Base-by-base conservation (phyloP, 768 basidiomycete species). In the Auriscalpium microsporum region DNA sequence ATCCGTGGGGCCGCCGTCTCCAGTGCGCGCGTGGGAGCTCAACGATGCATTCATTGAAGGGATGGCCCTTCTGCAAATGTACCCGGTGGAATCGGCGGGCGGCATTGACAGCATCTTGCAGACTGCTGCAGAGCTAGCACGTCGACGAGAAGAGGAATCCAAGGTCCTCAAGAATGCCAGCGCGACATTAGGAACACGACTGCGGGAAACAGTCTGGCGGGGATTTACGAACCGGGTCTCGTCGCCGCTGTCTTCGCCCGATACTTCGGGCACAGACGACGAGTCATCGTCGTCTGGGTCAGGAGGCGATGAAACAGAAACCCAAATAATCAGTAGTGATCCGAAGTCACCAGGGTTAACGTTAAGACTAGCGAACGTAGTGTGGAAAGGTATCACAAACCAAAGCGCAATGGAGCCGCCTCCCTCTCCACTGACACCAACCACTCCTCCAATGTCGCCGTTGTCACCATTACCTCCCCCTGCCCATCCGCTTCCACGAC, bases 331-430 rank as follows among this genome's bases (percentile, higher is more conserved):
- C 17, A 37, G 17, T 13, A 40, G 38, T 40, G 28, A 42, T 21
- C 36, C 54, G 4, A 48, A 50, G 37, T 33, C 62, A 6, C 58
- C 72, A 19, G 73, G 76, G 11, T 57, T 83, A 51, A 77, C 78
- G 7, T 74, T 80, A 44, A 74, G 79, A 36, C 64, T 87, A 13
- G 80, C 84, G 9, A 79, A 71, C 55, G 80, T 78, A n/a, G 77
- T 88, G 19, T 89, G 86, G 87, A 76, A 78, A 64, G 87, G 87
- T 4, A 81, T 89, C 60, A 87, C 85, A 3, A 89, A 87, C 62
- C 83, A 84, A 65, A 78, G 77, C 56, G 79, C 84, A 2, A 85
- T 86, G 85, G 85, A 85, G n/a, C 70, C 71, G 10, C 77, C 83
- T 16, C 71, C 74, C 1, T 73, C 76, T 38, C 77, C 75, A 1